These are phyloP conservation scores for Climacium dendroides DNA, from an alignment of 225 moss, liverwort and hornwort species.

Conservation along the genomic window DNA sequence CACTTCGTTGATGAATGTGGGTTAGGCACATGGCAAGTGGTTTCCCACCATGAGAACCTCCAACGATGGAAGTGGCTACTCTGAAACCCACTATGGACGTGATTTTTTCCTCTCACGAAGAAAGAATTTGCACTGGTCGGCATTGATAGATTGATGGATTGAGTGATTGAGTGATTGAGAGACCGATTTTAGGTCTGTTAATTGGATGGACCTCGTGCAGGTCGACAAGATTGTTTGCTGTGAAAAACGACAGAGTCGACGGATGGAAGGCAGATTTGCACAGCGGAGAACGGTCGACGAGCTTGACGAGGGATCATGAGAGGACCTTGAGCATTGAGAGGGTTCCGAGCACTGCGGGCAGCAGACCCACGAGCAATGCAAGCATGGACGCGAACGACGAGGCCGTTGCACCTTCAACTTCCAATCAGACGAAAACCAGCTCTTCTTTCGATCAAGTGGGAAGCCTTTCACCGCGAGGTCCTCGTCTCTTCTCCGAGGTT, in stretches of 20 bases:
- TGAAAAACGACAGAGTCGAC: slow-evolving; percentile 9
- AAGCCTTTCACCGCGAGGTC: slow-evolving; percentile 25
- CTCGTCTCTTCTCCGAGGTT: slow-evolving; percentile 72
- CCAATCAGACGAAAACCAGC: background rate
- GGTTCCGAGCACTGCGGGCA: background rate
- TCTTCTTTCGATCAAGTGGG: slow-evolving; percentile 1
- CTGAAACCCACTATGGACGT: background rate
- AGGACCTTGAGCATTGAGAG: background rate
- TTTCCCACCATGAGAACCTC: background rate
- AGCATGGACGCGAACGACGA: slow-evolving; percentile 7
- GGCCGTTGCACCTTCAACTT: background rate
- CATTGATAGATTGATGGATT: background rate
- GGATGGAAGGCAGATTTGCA: background rate
- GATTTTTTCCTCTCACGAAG: background rate
- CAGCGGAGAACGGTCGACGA: background rate
- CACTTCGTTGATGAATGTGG: background rate
- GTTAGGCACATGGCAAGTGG: background rate
- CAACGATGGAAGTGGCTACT: background rate
- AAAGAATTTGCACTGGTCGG: background rate
- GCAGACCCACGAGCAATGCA: slow-evolving; percentile 4
- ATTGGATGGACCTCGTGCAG: background rate
- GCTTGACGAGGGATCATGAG: background rate
- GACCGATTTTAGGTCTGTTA: background rate
- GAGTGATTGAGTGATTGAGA: background rate
- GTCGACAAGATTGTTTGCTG: slow-evolving; percentile 41